phyloP scores from a whole-genome alignment of 1,284 basidiomycete genomes.

The Meripilus lineatus region DNA sequence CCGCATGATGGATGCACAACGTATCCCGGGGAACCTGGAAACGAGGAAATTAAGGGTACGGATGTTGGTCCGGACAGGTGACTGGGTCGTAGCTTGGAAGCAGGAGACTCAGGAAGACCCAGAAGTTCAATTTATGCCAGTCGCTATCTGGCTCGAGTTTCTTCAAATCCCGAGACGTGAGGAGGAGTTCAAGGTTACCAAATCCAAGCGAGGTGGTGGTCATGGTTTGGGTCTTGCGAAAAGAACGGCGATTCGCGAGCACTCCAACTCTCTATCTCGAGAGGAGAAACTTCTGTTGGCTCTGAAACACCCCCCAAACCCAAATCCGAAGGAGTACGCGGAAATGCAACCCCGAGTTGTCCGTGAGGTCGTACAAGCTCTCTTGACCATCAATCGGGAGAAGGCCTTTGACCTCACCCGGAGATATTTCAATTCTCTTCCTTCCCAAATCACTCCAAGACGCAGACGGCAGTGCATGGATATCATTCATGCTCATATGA shows the following conservation, averaged over 20 bases:
- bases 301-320: not conserved
- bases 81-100: slow-evolving; percentile 29
- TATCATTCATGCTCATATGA: slow-evolving; percentile 31
- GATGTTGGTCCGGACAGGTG: slow-evolving; percentile 28
- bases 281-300: no score
- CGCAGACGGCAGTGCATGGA: slow-evolving; percentile 20
- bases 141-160: slow-evolving; percentile 28
- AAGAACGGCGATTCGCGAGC: no score
- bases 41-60: slow-evolving; percentile 30
- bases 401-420: slow-evolving; percentile 23
- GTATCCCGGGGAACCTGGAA: slow-evolving; percentile 22
- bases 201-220: no score
- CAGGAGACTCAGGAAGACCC: slow-evolving; percentile 13
- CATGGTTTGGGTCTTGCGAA: no score
- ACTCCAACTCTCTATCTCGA: no score
- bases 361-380: slow-evolving; percentile 15
- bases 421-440: slow-evolving; percentile 22
- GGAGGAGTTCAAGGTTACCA: no score
- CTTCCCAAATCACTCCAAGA: slow-evolving; percentile 14
- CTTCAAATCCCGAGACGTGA: no score
- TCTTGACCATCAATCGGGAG: slow-evolving; percentile 17
- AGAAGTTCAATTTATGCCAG: slow-evolving; percentile 16
- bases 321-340: not conserved
- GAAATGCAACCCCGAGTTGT: slow-evolving; percentile 17
- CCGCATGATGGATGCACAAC: slow-evolving; percentile 23